Evolutionary conservation across 1,284 basidiomycete species (phyloP).

Genomic region (Coniferiporia sulphurascens): DNA sequence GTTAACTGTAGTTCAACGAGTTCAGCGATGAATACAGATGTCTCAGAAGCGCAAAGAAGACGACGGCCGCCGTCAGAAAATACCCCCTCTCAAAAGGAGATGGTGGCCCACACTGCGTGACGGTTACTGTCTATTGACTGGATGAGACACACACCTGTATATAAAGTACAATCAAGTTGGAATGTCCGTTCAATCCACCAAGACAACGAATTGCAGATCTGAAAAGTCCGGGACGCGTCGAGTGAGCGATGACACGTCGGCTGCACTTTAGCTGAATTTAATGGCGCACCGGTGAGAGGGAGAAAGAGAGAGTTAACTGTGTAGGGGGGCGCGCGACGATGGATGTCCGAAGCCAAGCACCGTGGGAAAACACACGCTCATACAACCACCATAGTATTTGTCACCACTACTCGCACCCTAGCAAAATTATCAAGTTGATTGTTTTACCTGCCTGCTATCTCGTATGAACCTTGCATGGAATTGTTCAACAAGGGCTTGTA

Average conservation of each 20-base stretch:
- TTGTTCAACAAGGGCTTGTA: no score
- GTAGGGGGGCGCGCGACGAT: neutral
- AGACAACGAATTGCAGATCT: conserved; percentile 10
- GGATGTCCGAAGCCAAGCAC: neutral
- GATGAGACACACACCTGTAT: conserved; percentile 28
- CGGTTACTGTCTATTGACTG: neutral
- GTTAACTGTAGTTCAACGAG: neutral
- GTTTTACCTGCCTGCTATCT: no score
- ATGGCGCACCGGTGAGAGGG: conserved; percentile 2
- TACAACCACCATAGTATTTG: neutral
- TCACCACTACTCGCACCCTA: no score
- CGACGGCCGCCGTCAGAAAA: neutral
- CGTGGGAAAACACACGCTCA: neutral
- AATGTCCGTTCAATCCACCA: conserved; percentile 1
- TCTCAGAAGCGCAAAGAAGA: neutral
- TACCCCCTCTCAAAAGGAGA: neutral
- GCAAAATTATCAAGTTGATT: no score
- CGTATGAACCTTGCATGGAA: no score
- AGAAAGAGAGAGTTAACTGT: neutral
- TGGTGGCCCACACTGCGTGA: neutral
- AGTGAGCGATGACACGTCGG: conserved; percentile 10
- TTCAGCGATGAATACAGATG: neutral
- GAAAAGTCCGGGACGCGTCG: conserved; percentile 13
- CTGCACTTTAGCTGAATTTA: neutral
- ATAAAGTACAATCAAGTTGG: conserved; percentile 16